phyloP scores from a whole-genome alignment of 2,329 filamentous ascomycete genomes.

The Zopfia rhizophila region DNA sequence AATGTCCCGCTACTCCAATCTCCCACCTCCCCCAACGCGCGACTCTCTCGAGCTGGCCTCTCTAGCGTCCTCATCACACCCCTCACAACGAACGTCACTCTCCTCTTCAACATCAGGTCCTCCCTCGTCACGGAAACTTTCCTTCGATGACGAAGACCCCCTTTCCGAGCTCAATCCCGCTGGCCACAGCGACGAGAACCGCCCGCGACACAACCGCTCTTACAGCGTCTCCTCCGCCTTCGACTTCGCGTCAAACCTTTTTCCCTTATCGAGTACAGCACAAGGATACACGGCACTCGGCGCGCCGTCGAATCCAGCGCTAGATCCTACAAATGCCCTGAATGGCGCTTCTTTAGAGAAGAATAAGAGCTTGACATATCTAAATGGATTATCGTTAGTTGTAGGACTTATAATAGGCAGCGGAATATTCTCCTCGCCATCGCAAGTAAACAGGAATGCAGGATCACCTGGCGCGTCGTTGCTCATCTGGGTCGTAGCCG shows the following conservation, averaged over 20 bases:
- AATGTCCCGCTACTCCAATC: conserved; percentile 53
- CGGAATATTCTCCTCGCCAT: conserved; percentile 94
- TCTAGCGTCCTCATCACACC: conserved; percentile 83
- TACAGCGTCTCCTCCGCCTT: conserved; percentile 95
- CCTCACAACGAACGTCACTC: conserved; percentile 72
- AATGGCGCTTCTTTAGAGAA: conserved; percentile 89
- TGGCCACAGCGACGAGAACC: conserved; percentile 54
- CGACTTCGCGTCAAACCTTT: conserved; percentile 92
- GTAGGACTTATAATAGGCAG: conserved; percentile 95
- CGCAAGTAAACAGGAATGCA: conserved; percentile 89
- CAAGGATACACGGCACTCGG: conserved; percentile 85
- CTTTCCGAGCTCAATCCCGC: conserved; percentile 67
- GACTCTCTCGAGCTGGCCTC: conserved; percentile 98
- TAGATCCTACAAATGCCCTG: conserved; percentile 66
- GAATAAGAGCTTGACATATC: conserved; percentile 92
- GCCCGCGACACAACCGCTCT: conserved; percentile 68
- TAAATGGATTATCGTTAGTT: conserved; percentile 92
- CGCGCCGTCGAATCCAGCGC: conserved; percentile 69
- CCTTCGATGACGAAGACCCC: conserved; percentile 87
- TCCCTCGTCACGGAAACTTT: conserved; percentile 90
- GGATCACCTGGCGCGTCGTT: conserved; percentile 91
- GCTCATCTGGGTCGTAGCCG: conserved; percentile 90
- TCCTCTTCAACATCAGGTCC: conserved; percentile 83
- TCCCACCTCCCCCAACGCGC: conserved; percentile 64
- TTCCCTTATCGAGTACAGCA: conserved; percentile 86